A percentile compares a stretch with the other conserved stretches of the same genome.
Evolutionary conservation across 2,329 filamentous ascomycete species (phyloP).

Genomic region (Botrytis elliptica): DNA sequence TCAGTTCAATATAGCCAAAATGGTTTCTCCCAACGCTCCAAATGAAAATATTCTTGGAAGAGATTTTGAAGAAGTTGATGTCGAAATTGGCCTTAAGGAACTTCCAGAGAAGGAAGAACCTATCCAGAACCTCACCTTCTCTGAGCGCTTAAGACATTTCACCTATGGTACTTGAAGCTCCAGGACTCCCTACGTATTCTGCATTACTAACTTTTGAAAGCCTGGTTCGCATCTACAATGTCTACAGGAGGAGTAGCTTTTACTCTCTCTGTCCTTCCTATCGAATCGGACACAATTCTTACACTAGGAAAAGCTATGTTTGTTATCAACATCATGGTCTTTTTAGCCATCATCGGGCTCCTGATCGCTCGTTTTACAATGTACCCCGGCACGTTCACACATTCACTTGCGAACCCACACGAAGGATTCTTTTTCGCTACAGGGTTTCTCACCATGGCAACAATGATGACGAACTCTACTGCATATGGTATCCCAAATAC

Average conservation of each 20-base stretch:
- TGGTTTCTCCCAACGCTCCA: conserved; percentile 3
- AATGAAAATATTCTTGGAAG: background rate
- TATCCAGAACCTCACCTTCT: conserved; percentile 5
- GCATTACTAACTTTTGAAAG: conserved; percentile 26
- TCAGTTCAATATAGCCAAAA: conserved; percentile 19
- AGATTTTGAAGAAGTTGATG: background rate
- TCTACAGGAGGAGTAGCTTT: conserved; percentile 69
- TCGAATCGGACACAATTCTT: conserved; percentile 52
- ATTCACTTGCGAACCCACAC: conserved; percentile 60
- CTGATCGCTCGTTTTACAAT: conserved; percentile 63
- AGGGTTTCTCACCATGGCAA: conserved; percentile 67
- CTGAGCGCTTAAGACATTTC: conserved; percentile 20
- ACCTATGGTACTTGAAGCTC: conserved; percentile 15
- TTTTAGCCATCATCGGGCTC: conserved; percentile 52
- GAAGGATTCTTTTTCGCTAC: conserved; percentile 73
- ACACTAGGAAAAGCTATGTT: conserved; percentile 69
- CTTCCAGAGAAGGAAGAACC: conserved; percentile 6
- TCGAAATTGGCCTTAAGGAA: background rate
- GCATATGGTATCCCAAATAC: conserved; percentile 61
- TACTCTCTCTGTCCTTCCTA: conserved; percentile 61
- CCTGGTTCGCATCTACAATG: conserved; percentile 76
- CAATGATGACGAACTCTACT: conserved; percentile 65
- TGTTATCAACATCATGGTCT: conserved; percentile 65
- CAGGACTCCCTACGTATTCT: conserved; percentile 30
- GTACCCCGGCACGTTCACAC: conserved; percentile 53